Evolutionary conservation across 2,329 filamentous ascomycete species (phyloP), one percentile per base, ranked within the genome.

Genomic region (Colletotrichum navitas): DNA sequence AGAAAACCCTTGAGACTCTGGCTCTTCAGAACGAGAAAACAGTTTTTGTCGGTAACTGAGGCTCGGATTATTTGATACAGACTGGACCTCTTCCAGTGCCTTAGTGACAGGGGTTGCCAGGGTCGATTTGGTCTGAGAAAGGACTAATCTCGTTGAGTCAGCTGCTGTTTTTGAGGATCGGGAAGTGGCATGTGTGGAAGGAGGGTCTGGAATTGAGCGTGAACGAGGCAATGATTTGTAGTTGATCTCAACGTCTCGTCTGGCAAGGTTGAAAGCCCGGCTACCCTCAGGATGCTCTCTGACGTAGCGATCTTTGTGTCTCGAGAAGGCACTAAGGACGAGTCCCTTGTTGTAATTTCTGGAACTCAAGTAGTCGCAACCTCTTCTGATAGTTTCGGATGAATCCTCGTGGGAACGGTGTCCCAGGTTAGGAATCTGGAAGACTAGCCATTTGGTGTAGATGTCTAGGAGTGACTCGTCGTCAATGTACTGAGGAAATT

Each of bases 251-350:
- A 72, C 54, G 18, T 72, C 67, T 41, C 70, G 49, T 54, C 62
- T 61, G 34, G 70, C 67, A 24, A 58, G 41, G 29, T 72, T 72
- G 56, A 71, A 72, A 12, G 56, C 39, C 34, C n/a, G 51, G 3
- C 7, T 43, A 43, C 34, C 49, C 26, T 36, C 16, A 5, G 66
- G 62, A 29, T 32, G 24, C 26, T 52, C 39, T 3, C 39, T 59
- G 21, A 59, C 11, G 11, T 74, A 66, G 21, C 21, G 29, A 7
- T 45, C n/a, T 41, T 72, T 63, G 59, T 73, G 75, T 26, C 73
- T 66, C 12, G 68, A 51, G 55, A 77, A 77, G 5, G 68, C 61
- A 7, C 52, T 60, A 21, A 71, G 18, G 16, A 78, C 74, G 14
- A 43, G n/a, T 5, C 41, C 26, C 52, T 76, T 74, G 16, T 69